Evolutionary conservation across 164 flowering plant species (phyloP).

Genomic region (Tetrastigma voinierianum): DNA sequence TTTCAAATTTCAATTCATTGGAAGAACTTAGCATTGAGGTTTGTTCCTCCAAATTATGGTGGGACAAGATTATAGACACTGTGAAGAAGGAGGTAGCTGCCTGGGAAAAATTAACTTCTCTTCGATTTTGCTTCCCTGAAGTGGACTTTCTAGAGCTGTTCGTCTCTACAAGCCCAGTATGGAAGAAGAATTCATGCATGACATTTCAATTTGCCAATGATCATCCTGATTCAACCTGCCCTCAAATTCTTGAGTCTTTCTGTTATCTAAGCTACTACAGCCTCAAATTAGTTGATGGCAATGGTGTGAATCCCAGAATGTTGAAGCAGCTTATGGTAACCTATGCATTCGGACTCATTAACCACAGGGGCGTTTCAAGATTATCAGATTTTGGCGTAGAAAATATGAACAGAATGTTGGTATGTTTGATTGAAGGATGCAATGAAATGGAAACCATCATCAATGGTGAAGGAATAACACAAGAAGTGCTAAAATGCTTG

Average conservation of each 20-base stretch:
- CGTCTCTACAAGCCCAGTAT: not conserved
- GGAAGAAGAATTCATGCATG: slow-evolving; percentile 6
- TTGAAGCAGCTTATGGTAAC: slow-evolving; percentile 6
- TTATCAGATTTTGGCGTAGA: slow-evolving; percentile 14
- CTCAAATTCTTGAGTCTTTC: not conserved
- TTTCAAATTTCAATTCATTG: slow-evolving; percentile 6
- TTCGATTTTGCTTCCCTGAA: too few species aligned
- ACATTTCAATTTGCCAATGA: slow-evolving; percentile 14
- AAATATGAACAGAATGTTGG: slow-evolving; percentile 2
- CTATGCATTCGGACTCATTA: slow-evolving; percentile 10
- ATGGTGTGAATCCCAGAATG: not conserved
- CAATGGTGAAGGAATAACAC: too few species aligned
- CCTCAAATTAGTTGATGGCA: slow-evolving; percentile 10
- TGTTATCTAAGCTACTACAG: not conserved
- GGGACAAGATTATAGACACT: not conserved
- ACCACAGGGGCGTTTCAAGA: slow-evolving; percentile 8
- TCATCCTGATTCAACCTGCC: not conserved
- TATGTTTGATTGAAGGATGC: slow-evolving; percentile 13
- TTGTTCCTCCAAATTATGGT: not conserved
- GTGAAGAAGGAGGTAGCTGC: slow-evolving; percentile 8
- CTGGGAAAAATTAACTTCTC: too few species aligned
- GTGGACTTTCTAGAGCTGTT: not conserved
- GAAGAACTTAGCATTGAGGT: slow-evolving; percentile 19
- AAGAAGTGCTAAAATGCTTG: too few species aligned
- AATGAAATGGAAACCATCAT: too few species aligned